Evolutionary conservation across 495 filamentous ascomycete species (phyloP).

Genomic region (Staphylotrichum longicolle): DNA sequence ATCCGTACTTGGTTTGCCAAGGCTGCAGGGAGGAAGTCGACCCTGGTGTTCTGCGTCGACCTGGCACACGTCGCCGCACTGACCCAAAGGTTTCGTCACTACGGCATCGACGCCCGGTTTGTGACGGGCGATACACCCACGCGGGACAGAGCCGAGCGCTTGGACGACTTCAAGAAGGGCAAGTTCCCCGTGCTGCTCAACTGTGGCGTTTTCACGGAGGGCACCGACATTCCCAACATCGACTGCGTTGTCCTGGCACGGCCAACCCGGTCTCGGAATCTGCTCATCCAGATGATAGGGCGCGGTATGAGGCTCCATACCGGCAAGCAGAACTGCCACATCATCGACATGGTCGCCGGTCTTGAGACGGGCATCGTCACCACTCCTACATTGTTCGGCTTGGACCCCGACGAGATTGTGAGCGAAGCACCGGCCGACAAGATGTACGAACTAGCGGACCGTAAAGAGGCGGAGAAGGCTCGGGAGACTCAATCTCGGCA

Average conservation of each 20-base stretch:
- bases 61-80: slow-evolving; percentile 71
- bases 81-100: slow-evolving; percentile 68
- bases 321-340: slow-evolving; percentile 83
- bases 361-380: slow-evolving; percentile 79
- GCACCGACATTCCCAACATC: slow-evolving; percentile 94
- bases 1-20: slow-evolving; percentile 81
- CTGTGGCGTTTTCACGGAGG: slow-evolving; percentile 95
- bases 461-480: slow-evolving; percentile 40
- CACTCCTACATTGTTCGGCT: slow-evolving; percentile 87
- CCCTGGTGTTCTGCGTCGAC: slow-evolving; percentile 90
- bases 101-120: slow-evolving; percentile 78
- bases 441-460: slow-evolving; percentile 53
- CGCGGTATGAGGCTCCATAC: slow-evolving; percentile 80
- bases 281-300: slow-evolving; percentile 97
- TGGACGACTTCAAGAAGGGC: slow-evolving; percentile 71
- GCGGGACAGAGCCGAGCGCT: slow-evolving; percentile 57
- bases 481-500: slow-evolving; percentile 26
- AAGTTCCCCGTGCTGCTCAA: slow-evolving; percentile 89
- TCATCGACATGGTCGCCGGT: slow-evolving; percentile 93
- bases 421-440: slow-evolving; percentile 56
- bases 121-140: slow-evolving; percentile 76
- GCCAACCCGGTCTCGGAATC: slow-evolving; percentile 84
- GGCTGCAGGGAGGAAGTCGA: slow-evolving; percentile 71
- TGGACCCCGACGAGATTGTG: slow-evolving; percentile 81
- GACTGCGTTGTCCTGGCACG: slow-evolving; percentile 89